Conservation (phyloP, 2,329 filamentous ascomycete genomes). For the Fusarium newnesense region DNA sequence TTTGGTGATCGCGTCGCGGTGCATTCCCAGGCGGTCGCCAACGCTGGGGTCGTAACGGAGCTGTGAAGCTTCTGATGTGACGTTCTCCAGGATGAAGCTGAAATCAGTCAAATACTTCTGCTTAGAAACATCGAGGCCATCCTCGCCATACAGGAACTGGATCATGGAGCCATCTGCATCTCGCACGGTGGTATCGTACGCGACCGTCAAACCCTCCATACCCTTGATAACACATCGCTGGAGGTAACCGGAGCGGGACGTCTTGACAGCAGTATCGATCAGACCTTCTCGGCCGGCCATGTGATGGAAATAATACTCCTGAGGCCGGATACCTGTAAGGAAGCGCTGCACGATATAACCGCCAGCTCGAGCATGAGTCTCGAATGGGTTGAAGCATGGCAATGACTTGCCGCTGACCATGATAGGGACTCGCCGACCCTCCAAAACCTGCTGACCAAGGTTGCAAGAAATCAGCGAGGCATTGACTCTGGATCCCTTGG, state of each 20-base stretch:
- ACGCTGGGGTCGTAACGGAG: slow-evolving; percentile 72
- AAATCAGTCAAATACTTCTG: slow-evolving; percentile 92
- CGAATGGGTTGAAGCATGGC: slow-evolving; percentile 92
- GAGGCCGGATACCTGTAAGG: slow-evolving; percentile 95
- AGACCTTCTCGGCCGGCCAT: slow-evolving; percentile 99
- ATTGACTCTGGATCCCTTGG: slow-evolving; percentile 92
- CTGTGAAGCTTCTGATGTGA: slow-evolving; percentile 80
- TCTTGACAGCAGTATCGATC: slow-evolving; percentile 99
- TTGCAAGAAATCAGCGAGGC: slow-evolving; percentile 98
- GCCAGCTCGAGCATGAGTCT: slow-evolving; percentile 87
- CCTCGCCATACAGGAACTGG: slow-evolving; percentile 96
- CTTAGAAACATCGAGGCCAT: slow-evolving; percentile 93
- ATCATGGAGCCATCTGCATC: slow-evolving; percentile 93
- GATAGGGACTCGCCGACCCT: slow-evolving; percentile 91
- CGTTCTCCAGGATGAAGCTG: slow-evolving; percentile 88
- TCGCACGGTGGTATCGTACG: slow-evolving; percentile 93
- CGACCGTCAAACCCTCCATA: slow-evolving; percentile 92
- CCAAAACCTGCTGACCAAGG: slow-evolving; percentile 93
- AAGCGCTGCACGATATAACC: slow-evolving; percentile 96
- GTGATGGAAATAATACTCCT: slow-evolving; percentile 99
- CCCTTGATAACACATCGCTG: slow-evolving; percentile 98
- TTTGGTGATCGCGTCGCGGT: slow-evolving; percentile 72
- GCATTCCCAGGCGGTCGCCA: slow-evolving; percentile 58
- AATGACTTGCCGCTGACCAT: slow-evolving; percentile 99
- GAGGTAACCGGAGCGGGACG: slow-evolving; percentile 93